These are phyloP conservation scores for Lachnellula willkommii DNA, from an alignment of 2,329 filamentous ascomycete species.

Conservation along the genomic window DNA sequence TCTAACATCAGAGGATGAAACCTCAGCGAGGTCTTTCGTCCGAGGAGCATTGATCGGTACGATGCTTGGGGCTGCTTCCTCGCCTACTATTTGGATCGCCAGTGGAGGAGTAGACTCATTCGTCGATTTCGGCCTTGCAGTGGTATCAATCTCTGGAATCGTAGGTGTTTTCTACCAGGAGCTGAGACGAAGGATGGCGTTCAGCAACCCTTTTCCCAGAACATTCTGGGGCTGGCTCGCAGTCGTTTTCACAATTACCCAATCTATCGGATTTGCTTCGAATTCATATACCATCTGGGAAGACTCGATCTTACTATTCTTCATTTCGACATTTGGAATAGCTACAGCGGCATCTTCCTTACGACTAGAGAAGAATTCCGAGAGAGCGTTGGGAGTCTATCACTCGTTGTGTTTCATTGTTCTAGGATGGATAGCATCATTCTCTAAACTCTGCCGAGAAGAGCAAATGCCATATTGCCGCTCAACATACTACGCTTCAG, in stretches of 20 bases:
- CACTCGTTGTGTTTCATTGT: constrained; percentile 80
- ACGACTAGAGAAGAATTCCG: constrained; percentile 59
- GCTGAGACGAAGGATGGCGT: constrained; percentile 17
- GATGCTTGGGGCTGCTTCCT: constrained; percentile 20
- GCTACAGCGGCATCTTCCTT: constrained; percentile 70
- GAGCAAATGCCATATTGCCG: constrained; percentile 97
- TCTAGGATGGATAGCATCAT: constrained; percentile 72
- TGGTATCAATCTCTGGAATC: constrained; percentile 23
- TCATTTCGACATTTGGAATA: constrained; percentile 81
- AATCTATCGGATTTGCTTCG: constrained; percentile 90
- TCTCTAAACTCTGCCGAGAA: constrained; percentile 89
- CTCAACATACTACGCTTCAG: constrained; percentile 92
- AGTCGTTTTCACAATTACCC: constrained; percentile 72
- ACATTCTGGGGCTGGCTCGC: constrained; percentile 87
- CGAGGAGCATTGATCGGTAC: constrained; percentile 25
- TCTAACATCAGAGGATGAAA: constrained; percentile 19
- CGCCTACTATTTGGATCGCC: constrained; percentile 19
- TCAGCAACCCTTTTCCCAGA: constrained; percentile 57
- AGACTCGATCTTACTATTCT: constrained; percentile 88
- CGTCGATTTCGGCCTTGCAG: constrained; percentile 20
- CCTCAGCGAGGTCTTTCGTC: constrained; percentile 20
- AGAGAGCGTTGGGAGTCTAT: constrained; percentile 72
- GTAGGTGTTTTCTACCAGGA: constrained; percentile 38
- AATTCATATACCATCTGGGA: constrained; percentile 99
- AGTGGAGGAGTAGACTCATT: constrained; percentile 12